Evolutionary conservation across 768 basidiomycete genomes (phyloP), one percentile per base, ranked within the genome.

Genomic region (Lentinula detonsa): DNA sequence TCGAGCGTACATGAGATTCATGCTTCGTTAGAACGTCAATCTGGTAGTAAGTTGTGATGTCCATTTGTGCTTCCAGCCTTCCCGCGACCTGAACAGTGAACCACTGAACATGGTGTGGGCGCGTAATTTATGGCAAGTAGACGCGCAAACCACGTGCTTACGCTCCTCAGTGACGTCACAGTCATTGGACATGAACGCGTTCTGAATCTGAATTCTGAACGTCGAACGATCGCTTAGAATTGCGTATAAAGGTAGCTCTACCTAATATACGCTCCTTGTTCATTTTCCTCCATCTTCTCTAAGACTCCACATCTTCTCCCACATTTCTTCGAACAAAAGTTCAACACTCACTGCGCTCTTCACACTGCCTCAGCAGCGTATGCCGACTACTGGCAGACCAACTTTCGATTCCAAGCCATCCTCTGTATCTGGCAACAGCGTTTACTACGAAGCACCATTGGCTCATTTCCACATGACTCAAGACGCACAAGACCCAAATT

Each of bases 381-480:
- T 51, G 15, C 15, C 23, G 33, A 11, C n/a, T 23, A 16, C 10
- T 56, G 40, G 55, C 9, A 56, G 55, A 56, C 55, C 55, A 11
- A 5, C 46, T 35, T 33, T 59, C 23, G 57, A 59, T 28, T 31
- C 40, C 8, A 59, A 23, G n/a, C 0, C 40, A n/a, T 48, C 57
- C 5, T 48, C 45, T 48, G 45, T 35, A 35, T 48, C 45, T 31
- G 57, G 48, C 6, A 49, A 59, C 3, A 59, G 45, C 28, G 18
- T 59, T 23, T 59, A 59, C 46, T 59, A 34, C 48, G 57, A 59
- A 37, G 57, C 57, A 11, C 57, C 45, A 4, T 28, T 57, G 6
- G 56, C 57, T 49, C 45, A 59, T 28, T 46, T 59, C 9, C 57
- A 34, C 46, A 59, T 59, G 57, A 16, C 57, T 37, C 45, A 48